phyloP scores from a whole-genome alignment of 2,329 filamentous ascomycete species.

The Cadophora sp. region DNA sequence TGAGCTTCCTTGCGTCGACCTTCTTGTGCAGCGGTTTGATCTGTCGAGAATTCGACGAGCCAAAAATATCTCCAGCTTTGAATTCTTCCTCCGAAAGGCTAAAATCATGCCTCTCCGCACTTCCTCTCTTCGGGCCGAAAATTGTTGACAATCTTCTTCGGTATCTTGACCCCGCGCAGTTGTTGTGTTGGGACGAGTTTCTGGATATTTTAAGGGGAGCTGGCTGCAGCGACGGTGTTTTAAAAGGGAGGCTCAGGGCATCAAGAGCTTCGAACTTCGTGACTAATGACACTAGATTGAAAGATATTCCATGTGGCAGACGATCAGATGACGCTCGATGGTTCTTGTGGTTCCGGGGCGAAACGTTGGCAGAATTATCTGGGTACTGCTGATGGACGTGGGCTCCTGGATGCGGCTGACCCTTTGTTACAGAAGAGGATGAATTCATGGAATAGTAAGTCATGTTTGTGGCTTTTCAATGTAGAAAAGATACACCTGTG shows the following conservation, averaged over 20 bases:
- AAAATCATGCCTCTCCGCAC: constrained; percentile 19
- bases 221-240: constrained; percentile 30
- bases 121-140: constrained; percentile 27
- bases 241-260: constrained; percentile 34
- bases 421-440: constrained; percentile 1
- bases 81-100: constrained; percentile 13
- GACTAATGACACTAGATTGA: constrained; percentile 37
- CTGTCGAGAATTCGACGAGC: not conserved
- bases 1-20: not conserved
- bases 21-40: not conserved
- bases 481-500: not conserved
- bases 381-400: not conserved
- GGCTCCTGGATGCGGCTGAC: not conserved
- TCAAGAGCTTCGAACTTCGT: constrained; percentile 43
- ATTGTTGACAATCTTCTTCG: constrained; percentile 33
- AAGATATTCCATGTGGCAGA: constrained; percentile 18
- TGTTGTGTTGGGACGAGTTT: constrained; percentile 18
- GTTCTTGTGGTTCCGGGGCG: not conserved
- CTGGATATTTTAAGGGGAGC: constrained; percentile 32
- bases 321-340: not conserved
- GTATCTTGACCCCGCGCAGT: constrained; percentile 3
- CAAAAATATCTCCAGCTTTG: constrained; percentile 11
- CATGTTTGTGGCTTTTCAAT: constrained; percentile 18
- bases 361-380: not conserved
- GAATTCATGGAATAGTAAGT: constrained; percentile 18